Conservation (phyloP, 108 stramenopile genomes). For the Skeletonema tropicum region DNA sequence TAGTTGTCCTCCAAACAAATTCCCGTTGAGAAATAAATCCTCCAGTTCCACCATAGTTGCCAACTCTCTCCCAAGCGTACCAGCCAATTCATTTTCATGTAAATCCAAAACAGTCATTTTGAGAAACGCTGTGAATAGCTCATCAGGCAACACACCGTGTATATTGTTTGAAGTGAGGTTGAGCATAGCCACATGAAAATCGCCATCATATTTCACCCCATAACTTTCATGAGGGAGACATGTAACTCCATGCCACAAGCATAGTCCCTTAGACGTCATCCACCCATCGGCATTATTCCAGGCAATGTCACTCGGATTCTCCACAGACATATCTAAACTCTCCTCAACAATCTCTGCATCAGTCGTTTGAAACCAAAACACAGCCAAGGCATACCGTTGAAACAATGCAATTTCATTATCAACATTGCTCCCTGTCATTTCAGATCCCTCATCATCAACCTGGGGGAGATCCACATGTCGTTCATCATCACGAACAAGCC, state of each 20-base stretch:
- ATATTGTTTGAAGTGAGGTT: constrained; percentile 64
- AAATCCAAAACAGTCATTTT: constrained; percentile 48
- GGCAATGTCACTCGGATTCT: constrained; percentile 10
- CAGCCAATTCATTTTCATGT: constrained; percentile 51
- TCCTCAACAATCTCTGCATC: constrained; percentile 23
- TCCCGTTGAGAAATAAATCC: constrained; percentile 20
- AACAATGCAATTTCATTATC: constrained; percentile 31
- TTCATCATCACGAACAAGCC: constrained; percentile 40
- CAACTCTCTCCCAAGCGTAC: constrained; percentile 44
- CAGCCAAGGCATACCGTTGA: constrained; percentile 44
- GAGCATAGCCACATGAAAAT: constrained; percentile 39
- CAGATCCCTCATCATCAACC: constrained; percentile 17
- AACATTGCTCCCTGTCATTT: constrained; percentile 19
- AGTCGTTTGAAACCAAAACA: constrained; percentile 44
- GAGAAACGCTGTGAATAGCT: constrained; percentile 43
- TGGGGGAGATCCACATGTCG: constrained; percentile 33
- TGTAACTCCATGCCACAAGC: constrained; percentile 39
- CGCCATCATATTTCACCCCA: constrained; percentile 17
- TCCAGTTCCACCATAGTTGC: constrained; percentile 40
- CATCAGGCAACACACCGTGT: constrained; percentile 54
- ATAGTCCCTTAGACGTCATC: constrained; percentile 30
- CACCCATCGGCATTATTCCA: constrained; percentile 35
- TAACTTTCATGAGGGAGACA: constrained; percentile 30
- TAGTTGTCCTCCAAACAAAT: constrained; percentile 28
- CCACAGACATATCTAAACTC: constrained; percentile 4